These are phyloP conservation scores for Fusarium fracticaudum DNA, from an alignment of 2,329 filamentous ascomycete genomes.

Conservation along the genomic window DNA sequence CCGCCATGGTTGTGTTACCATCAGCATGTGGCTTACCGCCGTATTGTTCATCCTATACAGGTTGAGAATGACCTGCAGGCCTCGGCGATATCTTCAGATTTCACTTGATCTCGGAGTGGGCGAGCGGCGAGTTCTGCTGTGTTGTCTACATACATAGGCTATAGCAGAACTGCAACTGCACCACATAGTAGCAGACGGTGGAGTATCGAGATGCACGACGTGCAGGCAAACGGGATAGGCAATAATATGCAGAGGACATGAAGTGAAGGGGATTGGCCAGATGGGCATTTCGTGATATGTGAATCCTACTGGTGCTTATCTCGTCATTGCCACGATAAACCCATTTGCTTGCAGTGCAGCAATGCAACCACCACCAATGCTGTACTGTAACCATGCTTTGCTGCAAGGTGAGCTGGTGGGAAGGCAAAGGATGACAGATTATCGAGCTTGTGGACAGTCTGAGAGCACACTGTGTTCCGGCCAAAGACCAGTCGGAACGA, in stretches of 20 bases:
- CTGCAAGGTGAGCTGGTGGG: slow-evolving; percentile 43
- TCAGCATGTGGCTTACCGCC: slow-evolving; percentile 40
- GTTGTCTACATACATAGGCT: slow-evolving; percentile 3
- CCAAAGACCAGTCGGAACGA: too few relatives aligned
- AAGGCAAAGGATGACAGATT: slow-evolving; percentile 23
- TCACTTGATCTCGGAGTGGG: slow-evolving; percentile 21
- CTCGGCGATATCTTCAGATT: slow-evolving; percentile 8
- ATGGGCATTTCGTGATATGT: slow-evolving; percentile 11
- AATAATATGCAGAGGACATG: slow-evolving; percentile 24
- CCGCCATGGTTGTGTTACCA: slow-evolving; percentile 28
- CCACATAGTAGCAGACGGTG: slow-evolving; percentile 30
- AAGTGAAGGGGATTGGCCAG: slow-evolving; percentile 15
- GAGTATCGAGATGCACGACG: slow-evolving; percentile 29
- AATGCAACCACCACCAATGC: slow-evolving; percentile 31
- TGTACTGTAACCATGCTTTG: slow-evolving; percentile 40
- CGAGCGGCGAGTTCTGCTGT: slow-evolving; percentile 23
- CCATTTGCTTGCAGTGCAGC: slow-evolving; percentile 18
- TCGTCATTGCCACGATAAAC: slow-evolving; percentile 28
- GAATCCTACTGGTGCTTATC: slow-evolving; percentile 11
- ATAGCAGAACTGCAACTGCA: slow-evolving; percentile 23
- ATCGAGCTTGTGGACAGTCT: slow-evolving; percentile 24
- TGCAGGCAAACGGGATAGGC: slow-evolving; percentile 27
- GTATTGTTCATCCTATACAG: slow-evolving; percentile 9
- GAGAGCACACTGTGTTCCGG: background rate
- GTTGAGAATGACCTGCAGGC: slow-evolving; percentile 31